A percentile compares a stretch with the other conserved stretches of the same genome.
Evolutionary conservation across 768 basidiomycete species (phyloP).

Genomic region (Neoboletus magnificus): DNA sequence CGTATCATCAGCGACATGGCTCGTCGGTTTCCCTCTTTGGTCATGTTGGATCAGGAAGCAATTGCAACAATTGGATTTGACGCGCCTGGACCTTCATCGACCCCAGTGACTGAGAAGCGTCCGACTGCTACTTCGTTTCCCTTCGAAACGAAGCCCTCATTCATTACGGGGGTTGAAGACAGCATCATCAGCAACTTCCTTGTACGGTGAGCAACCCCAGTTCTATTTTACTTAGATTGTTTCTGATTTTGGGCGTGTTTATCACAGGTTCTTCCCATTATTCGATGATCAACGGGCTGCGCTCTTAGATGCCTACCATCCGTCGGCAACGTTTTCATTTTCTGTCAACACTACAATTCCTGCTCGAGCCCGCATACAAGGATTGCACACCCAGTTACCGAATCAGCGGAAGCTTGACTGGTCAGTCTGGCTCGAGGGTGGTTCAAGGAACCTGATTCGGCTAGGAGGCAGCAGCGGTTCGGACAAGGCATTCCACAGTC

Average conservation of each 20-base stretch:
- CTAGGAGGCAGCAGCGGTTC: constrained; percentile 58
- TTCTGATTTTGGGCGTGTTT: constrained; percentile 13
- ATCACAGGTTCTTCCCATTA: constrained; percentile 70
- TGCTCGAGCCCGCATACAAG: constrained; percentile 68
- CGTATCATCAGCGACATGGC: constrained; percentile 61
- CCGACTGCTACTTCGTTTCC: constrained; percentile 76
- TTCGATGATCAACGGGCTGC: constrained; percentile 75
- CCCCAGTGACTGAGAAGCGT: constrained; percentile 35
- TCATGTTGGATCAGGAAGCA: constrained; percentile 80
- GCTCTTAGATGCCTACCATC: constrained; percentile 73
- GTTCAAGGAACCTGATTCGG: constrained; percentile 77
- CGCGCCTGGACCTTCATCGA: constrained; percentile 52
- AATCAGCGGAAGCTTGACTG: constrained; percentile 84
- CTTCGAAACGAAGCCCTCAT: constrained; percentile 64
- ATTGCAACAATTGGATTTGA: constrained; percentile 79
- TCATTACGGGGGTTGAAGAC: constrained; percentile 71
- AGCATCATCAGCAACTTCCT: constrained; percentile 73
- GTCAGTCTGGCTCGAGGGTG: constrained; percentile 59
- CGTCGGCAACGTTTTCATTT: constrained; percentile 88
- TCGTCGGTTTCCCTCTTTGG: constrained; percentile 75
- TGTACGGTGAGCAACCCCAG: constrained; percentile 51
- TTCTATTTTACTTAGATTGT: neutral
- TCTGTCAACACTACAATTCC: constrained; percentile 84
- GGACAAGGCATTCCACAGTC: constrained; percentile 58
- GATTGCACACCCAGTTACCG: constrained; percentile 65